phyloP scores from a whole-genome alignment of 345 rosid species.

The Hibiscus tridactylites region DNA sequence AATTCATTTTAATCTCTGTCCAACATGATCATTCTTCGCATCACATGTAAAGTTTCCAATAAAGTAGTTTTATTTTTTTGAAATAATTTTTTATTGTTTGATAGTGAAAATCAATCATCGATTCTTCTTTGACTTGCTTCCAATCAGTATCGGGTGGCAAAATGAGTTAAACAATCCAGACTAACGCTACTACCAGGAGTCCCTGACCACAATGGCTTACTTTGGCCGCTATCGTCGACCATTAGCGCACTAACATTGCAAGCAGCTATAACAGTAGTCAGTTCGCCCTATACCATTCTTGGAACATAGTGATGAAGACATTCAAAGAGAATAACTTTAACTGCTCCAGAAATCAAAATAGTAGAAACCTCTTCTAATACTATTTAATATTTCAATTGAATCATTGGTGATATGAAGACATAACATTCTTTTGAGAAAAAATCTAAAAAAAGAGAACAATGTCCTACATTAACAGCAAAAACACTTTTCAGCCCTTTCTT shows the following conservation, averaged over 20 bases:
- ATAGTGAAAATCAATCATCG: background rate
- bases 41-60: background rate
- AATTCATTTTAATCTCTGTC: background rate
- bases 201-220: background rate
- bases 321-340: background rate
- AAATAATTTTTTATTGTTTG: background rate
- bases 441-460: background rate
- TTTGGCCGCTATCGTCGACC: background rate
- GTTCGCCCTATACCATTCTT: background rate
- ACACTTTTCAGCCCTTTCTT: background rate
- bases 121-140: background rate
- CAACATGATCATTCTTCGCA: background rate
- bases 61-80: background rate
- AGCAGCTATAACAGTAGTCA: background rate
- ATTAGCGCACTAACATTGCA: background rate
- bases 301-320: background rate
- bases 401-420: background rate
- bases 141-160: background rate
- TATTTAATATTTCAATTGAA: background rate
- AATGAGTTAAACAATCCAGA: background rate
- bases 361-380: background rate
- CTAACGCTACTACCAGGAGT: background rate
- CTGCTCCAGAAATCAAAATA: background rate
- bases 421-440: background rate
- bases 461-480: background rate